phyloP scores from a whole-genome alignment of 2,329 filamentous ascomycete species.

The Fusarium miscanthi region DNA sequence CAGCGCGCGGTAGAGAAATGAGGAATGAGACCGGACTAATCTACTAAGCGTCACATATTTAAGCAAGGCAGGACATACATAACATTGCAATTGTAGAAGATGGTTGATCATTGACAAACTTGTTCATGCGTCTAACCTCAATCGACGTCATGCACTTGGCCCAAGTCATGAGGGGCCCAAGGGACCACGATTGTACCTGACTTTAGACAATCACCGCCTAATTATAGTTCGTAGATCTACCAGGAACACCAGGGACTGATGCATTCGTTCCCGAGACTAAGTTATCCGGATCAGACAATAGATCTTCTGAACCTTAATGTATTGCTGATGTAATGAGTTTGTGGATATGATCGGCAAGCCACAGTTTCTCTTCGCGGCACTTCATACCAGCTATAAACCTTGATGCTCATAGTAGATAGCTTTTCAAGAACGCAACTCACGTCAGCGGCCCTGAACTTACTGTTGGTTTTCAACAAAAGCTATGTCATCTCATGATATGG shows the following conservation, averaged over 20 bases:
- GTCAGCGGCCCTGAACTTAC: neutral
- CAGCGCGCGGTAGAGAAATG: fast-evolving
- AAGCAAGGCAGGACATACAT: fast-evolving
- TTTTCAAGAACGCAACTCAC: neutral
- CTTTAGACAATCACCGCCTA: fast-evolving
- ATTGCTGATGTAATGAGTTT: neutral
- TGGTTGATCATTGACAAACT: neutral
- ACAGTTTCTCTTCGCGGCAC: neutral
- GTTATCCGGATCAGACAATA: neutral
- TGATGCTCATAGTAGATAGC: neutral
- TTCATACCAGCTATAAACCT: conserved; percentile 10
- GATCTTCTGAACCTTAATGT: neutral
- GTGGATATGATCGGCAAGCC: conserved; percentile 5
- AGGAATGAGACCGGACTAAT: neutral
- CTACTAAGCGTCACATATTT: neutral
- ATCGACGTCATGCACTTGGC: neutral
- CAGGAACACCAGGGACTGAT: neutral
- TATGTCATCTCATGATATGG: neutral
- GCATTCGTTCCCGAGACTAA: neutral
- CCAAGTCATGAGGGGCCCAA: neutral
- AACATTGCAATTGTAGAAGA: fast-evolving
- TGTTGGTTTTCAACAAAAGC: no score
- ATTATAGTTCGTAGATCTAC: neutral
- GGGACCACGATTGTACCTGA: neutral
- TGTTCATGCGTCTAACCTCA: fast-evolving